phyloP scores from a whole-genome alignment of 176 grass and related monocot species.

The Panicum miliaceum region DNA sequence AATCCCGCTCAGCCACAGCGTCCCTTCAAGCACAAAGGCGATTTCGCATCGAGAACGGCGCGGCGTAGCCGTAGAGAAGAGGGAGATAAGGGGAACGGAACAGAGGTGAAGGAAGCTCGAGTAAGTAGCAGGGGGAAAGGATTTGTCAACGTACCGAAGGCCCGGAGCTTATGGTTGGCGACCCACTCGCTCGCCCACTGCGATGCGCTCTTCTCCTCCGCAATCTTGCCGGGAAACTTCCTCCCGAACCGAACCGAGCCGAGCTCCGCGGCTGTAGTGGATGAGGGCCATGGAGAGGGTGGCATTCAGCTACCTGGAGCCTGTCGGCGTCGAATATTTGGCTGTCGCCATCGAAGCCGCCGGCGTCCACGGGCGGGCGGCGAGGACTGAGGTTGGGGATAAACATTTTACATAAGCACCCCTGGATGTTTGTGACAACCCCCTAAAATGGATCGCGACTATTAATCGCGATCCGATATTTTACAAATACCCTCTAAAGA shows the following conservation, averaged over 20 bases:
- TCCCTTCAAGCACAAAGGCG: conserved; percentile 33
- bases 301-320: no score
- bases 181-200: conserved; percentile 68
- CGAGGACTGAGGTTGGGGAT: no score
- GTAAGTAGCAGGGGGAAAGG: not conserved
- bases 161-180: conserved; percentile 73
- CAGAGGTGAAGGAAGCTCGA: not conserved
- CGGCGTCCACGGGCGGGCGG: no score
- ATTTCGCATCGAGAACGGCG: not conserved
- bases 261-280: not conserved
- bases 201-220: conserved; percentile 47
- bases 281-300: no score
- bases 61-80: not conserved
- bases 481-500: no score
- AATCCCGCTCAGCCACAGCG: conserved; percentile 75
- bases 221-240: conserved; percentile 37
- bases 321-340: no score
- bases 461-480: no score
- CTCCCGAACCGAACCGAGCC: not conserved
- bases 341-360: no score
- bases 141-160: conserved; percentile 54
- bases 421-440: no score
- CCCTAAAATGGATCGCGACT: no score
- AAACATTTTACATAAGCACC: no score
- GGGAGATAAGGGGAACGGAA: not conserved